Evolutionary conservation across 306 rosid genomes (phyloP).

Genomic region (Cucumis cinereus): DNA sequence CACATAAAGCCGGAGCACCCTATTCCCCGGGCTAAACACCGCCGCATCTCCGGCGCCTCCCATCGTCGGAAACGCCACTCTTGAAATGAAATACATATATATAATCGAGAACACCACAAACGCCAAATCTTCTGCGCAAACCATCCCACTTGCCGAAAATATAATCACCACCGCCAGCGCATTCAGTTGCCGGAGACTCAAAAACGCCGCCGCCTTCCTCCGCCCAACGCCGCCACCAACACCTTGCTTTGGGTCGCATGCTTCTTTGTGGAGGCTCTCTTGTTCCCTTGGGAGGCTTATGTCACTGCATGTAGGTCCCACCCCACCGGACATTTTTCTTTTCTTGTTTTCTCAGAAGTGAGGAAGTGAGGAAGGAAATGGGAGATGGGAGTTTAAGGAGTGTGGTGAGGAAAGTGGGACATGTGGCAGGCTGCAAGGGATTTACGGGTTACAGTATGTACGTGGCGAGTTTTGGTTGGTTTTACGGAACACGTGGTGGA

Average conservation of each 20-base stretch:
- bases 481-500: neutral
- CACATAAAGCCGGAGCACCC: constrained; percentile 44
- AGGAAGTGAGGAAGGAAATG: neutral
- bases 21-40: constrained; percentile 34
- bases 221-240: neutral
- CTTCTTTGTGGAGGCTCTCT: constrained; percentile 35
- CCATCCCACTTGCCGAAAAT: constrained; percentile 74
- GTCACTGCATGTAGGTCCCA: constrained; percentile 53
- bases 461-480: neutral
- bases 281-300: constrained; percentile 43
- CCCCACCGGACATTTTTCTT: constrained; percentile 63
- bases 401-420: neutral
- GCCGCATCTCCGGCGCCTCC: constrained; percentile 17
- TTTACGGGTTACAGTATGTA: neutral
- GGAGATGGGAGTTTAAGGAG: neutral
- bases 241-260: constrained; percentile 7
- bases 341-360: neutral
- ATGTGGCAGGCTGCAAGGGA: neutral
- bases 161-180: constrained; percentile 40
- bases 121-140: constrained; percentile 45
- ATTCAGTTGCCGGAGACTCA: constrained; percentile 47
- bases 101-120: constrained; percentile 40
- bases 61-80: constrained; percentile 48
- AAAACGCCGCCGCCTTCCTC: constrained; percentile 1
- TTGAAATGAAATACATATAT: constrained; percentile 56